Conservation (phyloP, 2,329 filamentous ascomycete genomes). For the Cercospora sp. region DNA sequence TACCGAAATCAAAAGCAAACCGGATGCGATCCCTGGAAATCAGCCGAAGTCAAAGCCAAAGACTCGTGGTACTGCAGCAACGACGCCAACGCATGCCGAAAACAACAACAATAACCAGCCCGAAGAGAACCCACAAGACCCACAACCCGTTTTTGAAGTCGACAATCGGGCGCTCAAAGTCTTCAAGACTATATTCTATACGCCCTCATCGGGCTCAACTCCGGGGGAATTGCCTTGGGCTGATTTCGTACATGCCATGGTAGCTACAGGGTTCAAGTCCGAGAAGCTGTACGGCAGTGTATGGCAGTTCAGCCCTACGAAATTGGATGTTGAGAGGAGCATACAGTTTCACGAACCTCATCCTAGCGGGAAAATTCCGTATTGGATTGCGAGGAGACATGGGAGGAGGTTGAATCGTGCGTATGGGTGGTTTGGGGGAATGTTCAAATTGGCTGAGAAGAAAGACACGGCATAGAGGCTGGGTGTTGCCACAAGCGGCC, state of each 20-base stretch:
- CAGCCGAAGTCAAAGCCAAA: conserved; percentile 5
- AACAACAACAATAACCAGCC: neutral
- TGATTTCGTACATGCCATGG: conserved; percentile 55
- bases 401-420: conserved; percentile 51
- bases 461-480: too few species aligned
- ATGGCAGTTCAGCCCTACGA: conserved; percentile 56
- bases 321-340: conserved; percentile 46
- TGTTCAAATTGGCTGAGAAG: conserved; percentile 41
- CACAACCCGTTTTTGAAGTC: conserved; percentile 36
- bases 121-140: neutral
- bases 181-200: conserved; percentile 46
- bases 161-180: conserved; percentile 45
- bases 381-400: conserved; percentile 45
- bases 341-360: conserved; percentile 64
- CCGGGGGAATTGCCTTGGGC: conserved; percentile 50
- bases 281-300: conserved; percentile 60
- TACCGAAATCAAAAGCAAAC: conserved; percentile 13
- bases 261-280: conserved; percentile 53
- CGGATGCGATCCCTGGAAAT: too few species aligned
- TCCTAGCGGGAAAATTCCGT: conserved; percentile 53
- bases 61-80: conserved; percentile 8
- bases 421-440: conserved; percentile 53
- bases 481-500: too few species aligned
- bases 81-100: neutral
- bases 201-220: conserved; percentile 35